Base-by-base conservation (phyloP, 371 early-diverging fungal species). In the Syncephalastrum racemosum region DNA sequence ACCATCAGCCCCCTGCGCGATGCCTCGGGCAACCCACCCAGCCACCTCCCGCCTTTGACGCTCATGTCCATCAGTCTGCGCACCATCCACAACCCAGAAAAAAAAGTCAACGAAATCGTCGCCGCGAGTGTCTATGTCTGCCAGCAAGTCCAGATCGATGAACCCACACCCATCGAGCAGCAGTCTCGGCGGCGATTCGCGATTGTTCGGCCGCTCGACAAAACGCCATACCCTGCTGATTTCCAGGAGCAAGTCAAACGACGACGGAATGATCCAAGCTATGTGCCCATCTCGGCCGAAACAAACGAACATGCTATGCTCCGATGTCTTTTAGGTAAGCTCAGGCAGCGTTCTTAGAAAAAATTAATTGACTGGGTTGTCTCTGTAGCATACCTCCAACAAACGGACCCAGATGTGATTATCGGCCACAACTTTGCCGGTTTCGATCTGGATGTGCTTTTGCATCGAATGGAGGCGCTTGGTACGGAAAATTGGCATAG, bases 371-470 rank as follows among this genome's bases (percentile, higher is more conserved):
- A 20, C 18, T 19, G 3, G 12, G 47, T 42, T 48, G 23, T 43
- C 46, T 8, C 36, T 50, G 10, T 36, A 43, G 15, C 19, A 12
- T 72, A 62, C 93, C 94, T 98, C 36, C 83, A 89, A 44, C 67
- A 76, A 40, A 46, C 67, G 15, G 99, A 99, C 64, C 98, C 98
- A 0, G 99, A 99, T 74, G 82, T 99, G 39, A 71, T 97, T 53
- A 90, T 96, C n/a, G 97, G 98, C 22, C 99, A 99, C 77, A 97
- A 98, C 66, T 90, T 97, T 75, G 76, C 91, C 52, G 95, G 93
- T 8, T 93, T 95, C 64, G 96, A 92, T 62, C 79, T 99, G 43
- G 95, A 95, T 55, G 89, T 97, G 8, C 73, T 99, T 4, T 70
- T 98, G 46, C 91, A 92, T 64, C 89, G 99, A n/a, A 90, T 98